Percentiles rank a stretch among this genome's conserved stretches.
These are phyloP conservation scores for Hortiboletus flavorubellus DNA, from an alignment of 768 basidiomycete species.

Conservation along the genomic window DNA sequence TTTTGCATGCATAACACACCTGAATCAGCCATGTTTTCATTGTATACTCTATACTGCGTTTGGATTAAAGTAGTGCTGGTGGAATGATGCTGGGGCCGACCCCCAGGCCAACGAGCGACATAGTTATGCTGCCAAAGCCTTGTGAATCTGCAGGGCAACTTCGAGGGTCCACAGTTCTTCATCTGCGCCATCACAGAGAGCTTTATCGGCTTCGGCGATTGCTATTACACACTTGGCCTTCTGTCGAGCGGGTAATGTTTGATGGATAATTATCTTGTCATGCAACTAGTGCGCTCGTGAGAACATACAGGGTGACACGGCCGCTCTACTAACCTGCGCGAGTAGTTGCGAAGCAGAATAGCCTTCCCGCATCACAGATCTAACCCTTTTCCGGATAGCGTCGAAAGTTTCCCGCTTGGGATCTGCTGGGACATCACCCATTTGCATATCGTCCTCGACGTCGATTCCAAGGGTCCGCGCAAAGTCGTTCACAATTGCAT, in stretches of 20 bases:
- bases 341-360: slow-evolving; percentile 91
- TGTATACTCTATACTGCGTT: neutral
- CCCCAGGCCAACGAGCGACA: neutral
- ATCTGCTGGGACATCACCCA: slow-evolving; percentile 31
- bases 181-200: slow-evolving; percentile 92
- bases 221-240: slow-evolving; percentile 79
- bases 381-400: slow-evolving; percentile 67
- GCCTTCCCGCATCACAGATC: slow-evolving; percentile 76
- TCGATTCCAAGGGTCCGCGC: slow-evolving; percentile 74
- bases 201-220: slow-evolving; percentile 95
- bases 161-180: slow-evolving; percentile 95
- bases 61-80: neutral
- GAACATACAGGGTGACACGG: slow-evolving; percentile 2
- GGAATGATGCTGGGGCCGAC: neutral
- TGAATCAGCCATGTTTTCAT: slow-evolving; percentile 11
- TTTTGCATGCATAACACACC: slow-evolving; percentile 12
- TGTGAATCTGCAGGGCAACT: slow-evolving; percentile 76
- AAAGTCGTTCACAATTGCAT: slow-evolving; percentile 63
- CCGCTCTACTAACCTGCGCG: slow-evolving; percentile 60
- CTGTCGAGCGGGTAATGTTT: slow-evolving; percentile 71
- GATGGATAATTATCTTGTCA: slow-evolving; percentile 83
- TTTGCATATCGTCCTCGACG: slow-evolving; percentile 51
- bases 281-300: slow-evolving; percentile 60
- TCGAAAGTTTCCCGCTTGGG: slow-evolving; percentile 46
- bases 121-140: slow-evolving; percentile 40